Evolutionary conservation across 768 basidiomycete species (phyloP).

Genomic region (Trichaptum fuscoviolaceum): DNA sequence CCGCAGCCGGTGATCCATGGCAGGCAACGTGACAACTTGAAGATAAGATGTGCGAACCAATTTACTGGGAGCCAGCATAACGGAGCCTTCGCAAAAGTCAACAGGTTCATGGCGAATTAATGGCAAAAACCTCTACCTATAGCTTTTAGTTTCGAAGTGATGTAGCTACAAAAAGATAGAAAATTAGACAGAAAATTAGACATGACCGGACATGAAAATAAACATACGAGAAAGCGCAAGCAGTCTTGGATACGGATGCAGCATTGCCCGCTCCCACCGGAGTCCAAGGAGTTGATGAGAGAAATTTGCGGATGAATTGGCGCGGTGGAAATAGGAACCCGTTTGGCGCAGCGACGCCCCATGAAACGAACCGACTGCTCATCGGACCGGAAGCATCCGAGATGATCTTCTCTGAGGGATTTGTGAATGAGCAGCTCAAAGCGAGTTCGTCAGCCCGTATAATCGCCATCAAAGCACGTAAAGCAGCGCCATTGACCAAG

Average conservation of each 20-base stretch:
- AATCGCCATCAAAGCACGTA: not conserved
- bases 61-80: not conserved
- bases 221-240: constrained; percentile 4
- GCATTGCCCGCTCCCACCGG: constrained; percentile 4
- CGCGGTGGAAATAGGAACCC: constrained; percentile 5
- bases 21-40: not conserved
- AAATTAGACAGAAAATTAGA: not conserved
- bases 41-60: constrained; percentile 6
- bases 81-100: not conserved
- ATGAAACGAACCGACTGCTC: not conserved
- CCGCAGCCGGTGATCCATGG: not conserved
- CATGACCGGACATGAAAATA: not conserved
- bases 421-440: no score
- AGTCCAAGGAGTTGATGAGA: constrained; percentile 5
- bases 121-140: not conserved
- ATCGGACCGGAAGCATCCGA: not conserved
- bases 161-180: no score
- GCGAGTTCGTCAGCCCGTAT: not conserved
- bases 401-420: not conserved
- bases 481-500: not conserved
- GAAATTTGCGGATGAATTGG: constrained; percentile 1
- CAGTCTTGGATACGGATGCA: constrained; percentile 4
- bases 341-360: constrained; percentile 6
- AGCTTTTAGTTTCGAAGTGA: no score
- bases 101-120: not conserved